Evolutionary conservation across 306 rosid species (phyloP), one percentile per base, ranked within the genome.

Genomic region (Begonia peltatifolia): DNA sequence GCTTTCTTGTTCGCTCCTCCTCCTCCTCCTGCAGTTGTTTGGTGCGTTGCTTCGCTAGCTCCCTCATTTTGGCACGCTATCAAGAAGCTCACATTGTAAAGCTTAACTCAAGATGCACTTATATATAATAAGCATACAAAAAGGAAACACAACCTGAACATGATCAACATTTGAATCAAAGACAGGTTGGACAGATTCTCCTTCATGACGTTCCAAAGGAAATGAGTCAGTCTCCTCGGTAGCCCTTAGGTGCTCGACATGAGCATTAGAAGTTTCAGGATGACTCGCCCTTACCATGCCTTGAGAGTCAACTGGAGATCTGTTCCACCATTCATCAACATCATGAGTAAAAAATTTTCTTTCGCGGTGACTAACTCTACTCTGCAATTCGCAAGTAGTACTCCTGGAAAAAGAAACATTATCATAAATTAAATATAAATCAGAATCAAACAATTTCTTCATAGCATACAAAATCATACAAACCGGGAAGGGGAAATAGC

Each of bases 21-120:
- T 90, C 95, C 66, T 90, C 94, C 74, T 83, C 94, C 73, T 70
- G 87, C 57, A 83, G 72, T 68, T 86, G 85, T 68, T 63, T 86
- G 51, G 92, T 74, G 46, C 82, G 82, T 46, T 86, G 95, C 72
- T 69, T 81, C 57, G 85, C 90, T 65, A 76, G 62, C 64, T 83
- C 97, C 74, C 64, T 80, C 69, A 66, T 69, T 72, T 78, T 80
- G 57, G 72, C 62, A 63, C 69, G 93, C 99, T 90, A 77, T 68
- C 30, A 11, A 57, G 54, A 60, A 67, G 57, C 55, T 46, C 61
- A 35, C 49, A 48, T 48, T 25, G 47, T 72, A 52, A 78, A 68
- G 38, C 38, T 30, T 5, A 30, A 30, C 8, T 30, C 38, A 30
- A 30, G 38, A 30, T 54, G 50, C 56, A 65, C 47, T 60, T 30